phyloP scores from a whole-genome alignment of 2,329 filamentous ascomycete species.

The Berkeleyomyces rouxiae region DNA sequence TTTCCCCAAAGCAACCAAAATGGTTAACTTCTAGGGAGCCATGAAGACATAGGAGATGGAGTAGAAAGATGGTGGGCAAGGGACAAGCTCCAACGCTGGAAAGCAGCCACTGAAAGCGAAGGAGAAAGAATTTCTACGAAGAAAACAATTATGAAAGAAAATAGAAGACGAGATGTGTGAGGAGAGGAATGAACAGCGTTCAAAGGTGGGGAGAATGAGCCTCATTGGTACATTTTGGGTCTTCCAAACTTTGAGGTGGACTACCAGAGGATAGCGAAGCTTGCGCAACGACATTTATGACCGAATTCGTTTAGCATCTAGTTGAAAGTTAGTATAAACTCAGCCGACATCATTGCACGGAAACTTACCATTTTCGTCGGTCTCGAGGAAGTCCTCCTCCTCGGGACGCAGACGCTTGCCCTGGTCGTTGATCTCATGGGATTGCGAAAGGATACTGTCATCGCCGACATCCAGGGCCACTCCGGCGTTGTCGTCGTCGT shows the following conservation, averaged over 20 bases:
- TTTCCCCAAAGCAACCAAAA: too few relatives aligned
- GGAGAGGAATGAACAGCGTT: background rate
- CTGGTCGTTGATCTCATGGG: slow-evolving; percentile 12
- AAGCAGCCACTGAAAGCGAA: background rate
- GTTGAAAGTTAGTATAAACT: background rate
- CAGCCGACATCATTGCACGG: background rate
- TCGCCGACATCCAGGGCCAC: slow-evolving; percentile 11
- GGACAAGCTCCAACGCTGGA: too few relatives aligned
- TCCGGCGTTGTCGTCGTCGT: slow-evolving; percentile 10
- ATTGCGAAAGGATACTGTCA: slow-evolving; percentile 6
- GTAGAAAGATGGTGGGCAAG: too few relatives aligned
- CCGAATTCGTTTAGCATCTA: slow-evolving; percentile 9
- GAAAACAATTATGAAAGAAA: background rate
- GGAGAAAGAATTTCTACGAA: background rate
- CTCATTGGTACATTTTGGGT: too few relatives aligned
- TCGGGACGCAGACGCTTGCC: slow-evolving; percentile 9
- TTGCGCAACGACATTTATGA: background rate
- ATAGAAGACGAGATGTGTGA: background rate
- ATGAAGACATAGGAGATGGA: too few relatives aligned
- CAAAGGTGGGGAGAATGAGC: too few relatives aligned
- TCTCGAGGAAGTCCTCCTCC: slow-evolving; percentile 1
- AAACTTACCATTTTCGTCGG: slow-evolving; percentile 11
- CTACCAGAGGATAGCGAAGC: background rate
- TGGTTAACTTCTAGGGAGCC: too few relatives aligned
- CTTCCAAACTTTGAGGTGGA: background rate